Base-by-base conservation (phyloP, 768 basidiomycete species). In the Leccinellum luteum region DNA sequence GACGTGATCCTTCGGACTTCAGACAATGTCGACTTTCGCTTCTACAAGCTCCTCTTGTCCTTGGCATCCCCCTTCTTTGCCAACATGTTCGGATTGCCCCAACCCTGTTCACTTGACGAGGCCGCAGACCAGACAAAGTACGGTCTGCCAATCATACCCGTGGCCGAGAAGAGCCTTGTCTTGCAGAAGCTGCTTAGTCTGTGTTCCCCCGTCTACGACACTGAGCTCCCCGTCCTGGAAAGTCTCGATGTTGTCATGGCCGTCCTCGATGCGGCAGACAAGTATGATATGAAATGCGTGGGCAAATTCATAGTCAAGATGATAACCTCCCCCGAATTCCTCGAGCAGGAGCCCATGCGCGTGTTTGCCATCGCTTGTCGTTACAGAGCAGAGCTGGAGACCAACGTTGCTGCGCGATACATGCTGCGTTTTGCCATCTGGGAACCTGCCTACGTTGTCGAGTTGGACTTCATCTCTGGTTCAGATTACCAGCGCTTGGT, bases 41-140 rank as follows among this genome's bases (percentile, higher is more conserved):
- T 82, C 54, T 81, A 81, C 75, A 82, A 81, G 61, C 61, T 78
- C 41, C 71, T 86, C 54, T 73, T 87, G 12, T 76, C 81, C 17
- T 64, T 84, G 15, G 79, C 83, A 1, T 87, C 86, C 10, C 75
- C 81, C 5, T 79, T 87, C 66, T 86, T 87, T 60, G 73, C 74
- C 49, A 75, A 77, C 60, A 80, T 84, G 74, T 81, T 86, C 60
- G 74, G 77, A 8, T 67, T 85, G 27, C 84, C 84, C 25, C 74
- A 75, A 41, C 76, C 83, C 1, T 48, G 52, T 21, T 54, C 68
- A 10, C 59, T 66, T 9, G 73, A 73, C 47, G 61, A 60, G 14
- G 52, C 64, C 17, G 69, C 66, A 13, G 67, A 74, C 58, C 63
- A 64, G 41, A 74, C 55, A 43, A 71, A 70, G 53, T 66, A 73